Percentiles rank a stretch among this genome's conserved stretches.
These are phyloP conservation scores for Pestalotiopsis sp. DNA, from an alignment of 2,329 filamentous ascomycete species.

Conservation along the genomic window DNA sequence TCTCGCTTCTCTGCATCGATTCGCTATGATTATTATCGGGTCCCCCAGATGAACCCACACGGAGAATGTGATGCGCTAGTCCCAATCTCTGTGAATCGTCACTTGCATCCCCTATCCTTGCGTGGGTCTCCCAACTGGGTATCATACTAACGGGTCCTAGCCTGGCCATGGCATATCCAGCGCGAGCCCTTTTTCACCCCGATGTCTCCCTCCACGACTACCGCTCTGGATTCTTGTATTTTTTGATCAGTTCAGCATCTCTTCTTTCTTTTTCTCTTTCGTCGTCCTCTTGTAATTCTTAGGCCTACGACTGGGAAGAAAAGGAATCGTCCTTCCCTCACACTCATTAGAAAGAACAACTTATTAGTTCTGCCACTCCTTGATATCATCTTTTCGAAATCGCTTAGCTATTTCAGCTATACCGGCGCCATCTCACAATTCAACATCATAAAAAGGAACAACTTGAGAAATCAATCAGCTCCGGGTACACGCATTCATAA, in stretches of 20 bases:
- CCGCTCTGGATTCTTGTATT: not conserved
- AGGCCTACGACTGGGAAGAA: not conserved
- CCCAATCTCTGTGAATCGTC: slow-evolving; percentile 3
- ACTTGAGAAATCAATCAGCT: not conserved
- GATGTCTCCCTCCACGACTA: not conserved
- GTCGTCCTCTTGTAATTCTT: slow-evolving; percentile 8
- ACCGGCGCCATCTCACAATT: not conserved
- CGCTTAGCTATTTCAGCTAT: not conserved
- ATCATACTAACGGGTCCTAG: not conserved
- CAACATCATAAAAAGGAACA: not conserved
- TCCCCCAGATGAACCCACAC: not conserved
- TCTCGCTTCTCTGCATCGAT: not conserved
- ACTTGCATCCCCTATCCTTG: slow-evolving; percentile 7
- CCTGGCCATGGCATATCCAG: not conserved
- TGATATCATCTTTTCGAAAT: not conserved
- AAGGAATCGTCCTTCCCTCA: slow-evolving; percentile 2
- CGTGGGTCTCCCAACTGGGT: not conserved
- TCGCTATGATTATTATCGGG: not conserved
- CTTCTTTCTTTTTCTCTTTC: not conserved
- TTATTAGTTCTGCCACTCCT: slow-evolving; percentile 9
- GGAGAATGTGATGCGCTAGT: slow-evolving; percentile 8
- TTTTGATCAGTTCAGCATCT: slow-evolving; percentile 11
- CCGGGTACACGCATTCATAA: slow-evolving; percentile 15
- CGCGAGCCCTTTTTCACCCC: slow-evolving; percentile 1
- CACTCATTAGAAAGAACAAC: slow-evolving; percentile 4